Conservation (phyloP, 2,329 filamentous ascomycete species). For the Ophiostoma novo-ulmi region DNA sequence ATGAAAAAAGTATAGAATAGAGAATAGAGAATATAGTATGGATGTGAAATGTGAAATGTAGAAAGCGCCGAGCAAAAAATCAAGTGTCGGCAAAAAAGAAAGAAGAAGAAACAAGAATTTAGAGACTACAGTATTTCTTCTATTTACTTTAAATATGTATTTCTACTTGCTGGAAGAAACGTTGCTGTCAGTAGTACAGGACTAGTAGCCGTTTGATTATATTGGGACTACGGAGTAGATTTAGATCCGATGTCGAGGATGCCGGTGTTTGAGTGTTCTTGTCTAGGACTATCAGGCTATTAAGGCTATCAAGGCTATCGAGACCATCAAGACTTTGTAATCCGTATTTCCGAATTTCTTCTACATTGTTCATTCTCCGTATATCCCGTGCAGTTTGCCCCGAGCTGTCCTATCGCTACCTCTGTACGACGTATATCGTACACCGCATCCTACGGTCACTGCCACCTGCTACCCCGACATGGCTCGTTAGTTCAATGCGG, state of each 20-base stretch:
- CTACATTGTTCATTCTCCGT: not conserved
- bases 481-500: not conserved
- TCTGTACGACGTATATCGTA: not conserved
- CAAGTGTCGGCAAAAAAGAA: not conserved
- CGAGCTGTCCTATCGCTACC: not conserved
- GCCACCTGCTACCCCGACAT: not conserved
- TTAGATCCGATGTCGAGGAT: not conserved
- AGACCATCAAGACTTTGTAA: not conserved
- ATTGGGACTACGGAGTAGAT: constrained; percentile 1
- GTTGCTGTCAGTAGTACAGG: not conserved
- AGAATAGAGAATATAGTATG: not conserved
- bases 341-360: not conserved
- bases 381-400: not conserved
- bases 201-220: not conserved
- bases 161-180: constrained; percentile 4
- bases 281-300: too few relatives aligned
- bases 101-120: not conserved
- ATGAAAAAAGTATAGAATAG: not conserved
- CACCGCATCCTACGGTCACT: not conserved
- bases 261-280: too few relatives aligned
- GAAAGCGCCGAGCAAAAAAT: not conserved
- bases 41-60: not conserved
- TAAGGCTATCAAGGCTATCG: too few relatives aligned
- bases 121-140: not conserved
- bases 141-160: not conserved